Conservation (phyloP, 441 rosid species). For the Gossypium davidsonii region DNA sequence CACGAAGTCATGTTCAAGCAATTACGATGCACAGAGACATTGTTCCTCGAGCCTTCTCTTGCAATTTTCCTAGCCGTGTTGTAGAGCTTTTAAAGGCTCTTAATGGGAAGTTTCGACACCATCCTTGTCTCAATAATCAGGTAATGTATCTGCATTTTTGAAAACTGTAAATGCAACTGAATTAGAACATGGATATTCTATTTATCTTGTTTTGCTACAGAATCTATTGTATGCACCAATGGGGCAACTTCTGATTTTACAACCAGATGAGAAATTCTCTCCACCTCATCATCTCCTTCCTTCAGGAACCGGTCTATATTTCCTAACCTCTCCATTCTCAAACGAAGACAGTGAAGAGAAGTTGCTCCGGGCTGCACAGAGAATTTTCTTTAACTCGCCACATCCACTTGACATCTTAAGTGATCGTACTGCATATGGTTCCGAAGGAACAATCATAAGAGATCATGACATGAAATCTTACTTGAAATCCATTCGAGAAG, state of each 20-base stretch:
- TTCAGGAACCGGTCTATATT: conserved; percentile 71
- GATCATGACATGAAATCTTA: conserved; percentile 90
- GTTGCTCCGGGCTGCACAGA: conserved; percentile 51
- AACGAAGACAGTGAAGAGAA: conserved; percentile 43
- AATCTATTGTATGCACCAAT: conserved; percentile 78
- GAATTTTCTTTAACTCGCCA: conserved; percentile 72
- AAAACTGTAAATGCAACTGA: background rate
- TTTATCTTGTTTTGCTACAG: conserved; percentile 32
- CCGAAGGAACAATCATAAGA: conserved; percentile 71
- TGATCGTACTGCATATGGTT: conserved; percentile 81
- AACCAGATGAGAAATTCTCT: conserved; percentile 82
- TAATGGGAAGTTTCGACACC: conserved; percentile 73
- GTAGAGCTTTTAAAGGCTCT: conserved; percentile 83
- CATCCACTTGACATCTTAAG: conserved; percentile 90
- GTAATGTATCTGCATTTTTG: conserved; percentile 25
- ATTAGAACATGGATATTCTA: background rate
- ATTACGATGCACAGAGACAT: conserved; percentile 81
- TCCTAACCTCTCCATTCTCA: conserved; percentile 36
- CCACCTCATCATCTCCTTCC: conserved; percentile 90
- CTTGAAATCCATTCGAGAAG: conserved; percentile 49
- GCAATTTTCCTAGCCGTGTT: conserved; percentile 76
- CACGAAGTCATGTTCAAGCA: conserved; percentile 69
- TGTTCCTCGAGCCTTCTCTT: conserved; percentile 92
- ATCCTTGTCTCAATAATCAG: conserved; percentile 85
- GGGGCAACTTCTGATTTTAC: conserved; percentile 88